Evolutionary conservation across 2,329 filamentous ascomycete species (phyloP).

Genomic region (Penicillium carneum): DNA sequence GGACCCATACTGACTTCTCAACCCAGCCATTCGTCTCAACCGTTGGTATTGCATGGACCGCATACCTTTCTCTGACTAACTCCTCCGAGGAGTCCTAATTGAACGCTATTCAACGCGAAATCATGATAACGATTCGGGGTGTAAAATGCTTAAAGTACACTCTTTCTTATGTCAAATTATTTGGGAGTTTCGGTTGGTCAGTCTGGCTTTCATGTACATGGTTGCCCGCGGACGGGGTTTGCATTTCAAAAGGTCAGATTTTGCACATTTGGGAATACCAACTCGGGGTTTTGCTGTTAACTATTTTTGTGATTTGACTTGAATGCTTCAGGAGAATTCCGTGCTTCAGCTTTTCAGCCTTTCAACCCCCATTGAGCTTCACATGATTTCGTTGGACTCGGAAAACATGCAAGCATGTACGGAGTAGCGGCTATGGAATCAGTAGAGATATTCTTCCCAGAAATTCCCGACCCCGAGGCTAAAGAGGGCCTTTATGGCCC

Average conservation of each 20-base stretch:
- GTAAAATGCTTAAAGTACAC: constrained; percentile 23
- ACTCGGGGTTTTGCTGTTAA: constrained; percentile 7
- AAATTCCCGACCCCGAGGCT: constrained; percentile 39
- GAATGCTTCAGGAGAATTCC: neutral
- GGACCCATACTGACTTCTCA: constrained; percentile 16
- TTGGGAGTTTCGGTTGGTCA: constrained; percentile 29
- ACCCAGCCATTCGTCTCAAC: constrained; percentile 90
- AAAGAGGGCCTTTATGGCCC: constrained; percentile 27
- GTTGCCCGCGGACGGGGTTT: constrained; percentile 20
- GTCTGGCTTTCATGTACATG: constrained; percentile 28
- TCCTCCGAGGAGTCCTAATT: constrained; percentile 72
- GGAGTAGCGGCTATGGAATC: constrained; percentile 30
- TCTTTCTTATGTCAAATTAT: constrained; percentile 18
- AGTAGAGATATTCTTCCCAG: constrained; percentile 36
- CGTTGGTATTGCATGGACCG: constrained; percentile 95
- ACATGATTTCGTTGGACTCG: neutral
- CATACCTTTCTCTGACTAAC: constrained; percentile 91
- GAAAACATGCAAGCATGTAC: neutral
- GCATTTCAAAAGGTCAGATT: constrained; percentile 28
- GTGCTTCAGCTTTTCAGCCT: neutral
- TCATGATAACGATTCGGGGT: constrained; percentile 28
- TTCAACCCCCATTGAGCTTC: constrained; percentile 1
- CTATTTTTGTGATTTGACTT: constrained; percentile 15
- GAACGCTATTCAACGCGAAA: constrained; percentile 13
- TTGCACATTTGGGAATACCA: constrained; percentile 20